These are phyloP conservation scores for Teunomyces lycoperdinae DNA, from an alignment of 805 yeast species.

Conservation along the genomic window DNA sequence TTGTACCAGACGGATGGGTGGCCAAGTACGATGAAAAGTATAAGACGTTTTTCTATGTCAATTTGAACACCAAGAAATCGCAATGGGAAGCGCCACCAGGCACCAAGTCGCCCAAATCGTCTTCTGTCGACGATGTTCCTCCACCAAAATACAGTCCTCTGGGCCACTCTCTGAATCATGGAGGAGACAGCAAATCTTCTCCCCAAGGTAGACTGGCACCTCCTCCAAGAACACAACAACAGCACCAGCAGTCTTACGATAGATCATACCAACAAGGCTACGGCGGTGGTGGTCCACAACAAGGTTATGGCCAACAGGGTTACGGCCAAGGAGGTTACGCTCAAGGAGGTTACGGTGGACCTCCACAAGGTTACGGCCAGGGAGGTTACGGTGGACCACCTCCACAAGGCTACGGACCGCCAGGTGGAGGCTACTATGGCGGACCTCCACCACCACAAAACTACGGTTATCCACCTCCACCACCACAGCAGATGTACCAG, in stretches of 20 bases:
- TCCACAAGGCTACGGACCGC: constrained; percentile 17
- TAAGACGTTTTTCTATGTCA: constrained; percentile 77
- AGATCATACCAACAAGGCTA: constrained; percentile 1
- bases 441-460: constrained; percentile 24
- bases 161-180: neutral
- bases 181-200: neutral
- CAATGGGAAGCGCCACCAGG: constrained; percentile 89
- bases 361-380: constrained; percentile 16
- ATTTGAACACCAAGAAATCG: constrained; percentile 65
- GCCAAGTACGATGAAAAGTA: constrained; percentile 72
- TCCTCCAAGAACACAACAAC: constrained; percentile 3
- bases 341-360: constrained; percentile 23
- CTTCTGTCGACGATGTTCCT: constrained; percentile 9
- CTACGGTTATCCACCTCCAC: constrained; percentile 25
- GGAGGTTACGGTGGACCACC: constrained; percentile 22
- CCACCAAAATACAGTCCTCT: constrained; percentile 5
- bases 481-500: constrained; percentile 26
- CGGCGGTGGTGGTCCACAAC: constrained; percentile 8
- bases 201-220: neutral
- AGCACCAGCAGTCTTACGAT: constrained; percentile 1
- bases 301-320: constrained; percentile 13
- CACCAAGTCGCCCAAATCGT: constrained; percentile 33
- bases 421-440: constrained; percentile 14
- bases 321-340: constrained; percentile 11
- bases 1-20: constrained; percentile 68